These are phyloP conservation scores for Neurospora sp. DNA, from an alignment of 495 filamentous ascomycete species.

Conservation along the genomic window DNA sequence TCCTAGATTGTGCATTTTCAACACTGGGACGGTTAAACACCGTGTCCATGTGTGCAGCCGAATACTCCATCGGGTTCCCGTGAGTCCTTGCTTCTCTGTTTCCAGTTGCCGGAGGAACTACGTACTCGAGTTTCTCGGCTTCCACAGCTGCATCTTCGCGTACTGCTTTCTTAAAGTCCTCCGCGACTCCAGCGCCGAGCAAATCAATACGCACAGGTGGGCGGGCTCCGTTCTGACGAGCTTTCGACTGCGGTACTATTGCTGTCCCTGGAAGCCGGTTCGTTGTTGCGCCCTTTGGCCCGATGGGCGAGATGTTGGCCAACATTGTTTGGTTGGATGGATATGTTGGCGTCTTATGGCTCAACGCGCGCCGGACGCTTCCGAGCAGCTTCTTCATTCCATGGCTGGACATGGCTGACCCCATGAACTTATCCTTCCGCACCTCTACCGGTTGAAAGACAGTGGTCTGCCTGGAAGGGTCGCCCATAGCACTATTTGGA, in stretches of 20 bases:
- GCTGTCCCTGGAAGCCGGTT: slow-evolving; percentile 44
- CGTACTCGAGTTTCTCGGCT: slow-evolving; percentile 19
- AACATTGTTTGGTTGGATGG: slow-evolving; percentile 26
- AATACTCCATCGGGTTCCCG: slow-evolving; percentile 24
- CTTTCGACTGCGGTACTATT: slow-evolving; percentile 42
- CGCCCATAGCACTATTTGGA: slow-evolving; percentile 39
- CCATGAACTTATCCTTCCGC: slow-evolving; percentile 31
- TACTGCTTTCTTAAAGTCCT: slow-evolving; percentile 61
- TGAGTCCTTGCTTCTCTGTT: not conserved
- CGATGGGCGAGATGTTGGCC: slow-evolving; percentile 41
- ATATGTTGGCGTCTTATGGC: slow-evolving; percentile 45
- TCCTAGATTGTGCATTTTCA: slow-evolving; percentile 21
- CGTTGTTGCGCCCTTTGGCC: slow-evolving; percentile 38
- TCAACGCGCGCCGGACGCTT: slow-evolving; percentile 77
- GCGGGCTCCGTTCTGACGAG: slow-evolving; percentile 28
- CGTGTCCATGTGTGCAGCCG: slow-evolving; percentile 26
- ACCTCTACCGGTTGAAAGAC: slow-evolving; percentile 30
- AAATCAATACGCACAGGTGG: slow-evolving; percentile 57
- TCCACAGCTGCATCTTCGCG: slow-evolving; percentile 44
- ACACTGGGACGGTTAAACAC: slow-evolving; percentile 10
- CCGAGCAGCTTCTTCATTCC: slow-evolving; percentile 82
- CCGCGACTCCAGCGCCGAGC: slow-evolving; percentile 63
- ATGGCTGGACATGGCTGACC: slow-evolving; percentile 43
- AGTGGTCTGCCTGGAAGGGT: slow-evolving; percentile 32
- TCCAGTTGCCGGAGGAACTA: slow-evolving; percentile 5